phyloP scores from a whole-genome alignment of 805 yeast species.

The Yamadazyma olivae region DNA sequence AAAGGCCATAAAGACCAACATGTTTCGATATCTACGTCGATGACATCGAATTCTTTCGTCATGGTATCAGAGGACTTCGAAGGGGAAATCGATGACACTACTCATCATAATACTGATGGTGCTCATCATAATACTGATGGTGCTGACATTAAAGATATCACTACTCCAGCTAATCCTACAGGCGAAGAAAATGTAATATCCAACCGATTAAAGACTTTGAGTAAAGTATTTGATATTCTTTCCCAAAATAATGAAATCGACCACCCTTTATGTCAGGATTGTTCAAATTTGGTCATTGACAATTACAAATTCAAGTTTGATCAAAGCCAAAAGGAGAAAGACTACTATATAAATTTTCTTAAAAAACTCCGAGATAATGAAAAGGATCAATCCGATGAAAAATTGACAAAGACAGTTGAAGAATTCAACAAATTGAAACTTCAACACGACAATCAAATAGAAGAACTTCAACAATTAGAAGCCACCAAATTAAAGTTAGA shows the following conservation, averaged over 20 bases:
- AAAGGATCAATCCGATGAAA: constrained; percentile 21
- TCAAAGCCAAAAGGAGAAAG: constrained; percentile 72
- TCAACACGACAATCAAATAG: constrained; percentile 31
- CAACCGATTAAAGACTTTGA: constrained; percentile 49
- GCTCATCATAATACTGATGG: neutral
- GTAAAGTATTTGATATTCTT: constrained; percentile 66
- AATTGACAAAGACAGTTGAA: constrained; percentile 42
- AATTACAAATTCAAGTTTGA: constrained; percentile 70
- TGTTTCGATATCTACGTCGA: constrained; percentile 13
- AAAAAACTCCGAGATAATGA: constrained; percentile 52
- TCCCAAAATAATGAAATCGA: constrained; percentile 72
- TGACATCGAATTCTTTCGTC: constrained; percentile 17
- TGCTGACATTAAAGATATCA: neutral
- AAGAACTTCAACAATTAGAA: constrained; percentile 38
- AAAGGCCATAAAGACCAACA: constrained; percentile 19
- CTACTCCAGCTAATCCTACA: no score
- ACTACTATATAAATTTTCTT: constrained; percentile 69
- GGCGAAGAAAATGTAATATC: constrained; percentile 37
- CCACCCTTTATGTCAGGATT: constrained; percentile 82
- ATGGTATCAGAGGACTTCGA: constrained; percentile 19
- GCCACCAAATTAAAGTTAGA: constrained; percentile 43
- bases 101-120: neutral
- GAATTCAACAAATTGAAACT: constrained; percentile 46
- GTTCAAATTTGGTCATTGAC: constrained; percentile 64
- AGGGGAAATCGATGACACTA: neutral